Evolutionary conservation across 1,284 basidiomycete genomes (phyloP).

Genomic region (Gymnopus androsaceus): DNA sequence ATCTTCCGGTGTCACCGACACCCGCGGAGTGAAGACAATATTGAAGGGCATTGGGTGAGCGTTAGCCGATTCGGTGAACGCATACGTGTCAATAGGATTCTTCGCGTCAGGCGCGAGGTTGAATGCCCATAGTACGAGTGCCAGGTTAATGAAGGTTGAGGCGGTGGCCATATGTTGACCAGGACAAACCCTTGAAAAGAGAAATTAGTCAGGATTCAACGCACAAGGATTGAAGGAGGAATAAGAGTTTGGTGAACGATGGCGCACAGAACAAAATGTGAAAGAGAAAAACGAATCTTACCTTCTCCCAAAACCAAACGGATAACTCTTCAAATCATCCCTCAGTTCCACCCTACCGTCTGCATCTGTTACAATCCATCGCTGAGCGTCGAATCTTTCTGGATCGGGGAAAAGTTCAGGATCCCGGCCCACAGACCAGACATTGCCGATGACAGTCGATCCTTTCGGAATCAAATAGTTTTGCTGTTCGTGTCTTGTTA

Average conservation of each 20-base stretch:
- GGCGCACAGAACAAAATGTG: too few species aligned
- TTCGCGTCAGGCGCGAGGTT: conserved; percentile 45
- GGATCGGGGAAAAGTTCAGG: conserved; percentile 59
- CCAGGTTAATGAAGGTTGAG: conserved; percentile 61
- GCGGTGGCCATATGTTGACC: conserved; percentile 59
- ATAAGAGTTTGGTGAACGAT: too few species aligned
- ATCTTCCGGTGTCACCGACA: conserved; percentile 19
- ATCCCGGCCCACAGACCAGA: conserved; percentile 64
- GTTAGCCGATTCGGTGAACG: conserved; percentile 59
- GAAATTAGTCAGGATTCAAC: not conserved
- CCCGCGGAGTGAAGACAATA: conserved; percentile 48
- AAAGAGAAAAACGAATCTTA: conserved; percentile 21
- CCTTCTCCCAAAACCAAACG: conserved; percentile 65
- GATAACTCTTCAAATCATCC: conserved; percentile 50
- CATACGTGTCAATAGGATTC: conserved; percentile 55
- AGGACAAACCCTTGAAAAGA: conserved; percentile 49
- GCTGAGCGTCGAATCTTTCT: conserved; percentile 56
- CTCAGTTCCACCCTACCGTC: conserved; percentile 32
- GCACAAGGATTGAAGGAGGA: too few species aligned
- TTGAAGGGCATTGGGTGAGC: conserved; percentile 58
- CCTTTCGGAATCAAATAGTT: conserved; percentile 60
- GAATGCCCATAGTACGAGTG: conserved; percentile 64
- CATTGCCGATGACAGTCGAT: conserved; percentile 58
- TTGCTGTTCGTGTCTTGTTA: conserved; percentile 33
- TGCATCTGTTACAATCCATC: conserved; percentile 56